Percentiles rank a stretch among this genome's conserved stretches.
Evolutionary conservation across 176 grass and related monocot genomes (phyloP).

Genomic region (Triticum dicoccoides): DNA sequence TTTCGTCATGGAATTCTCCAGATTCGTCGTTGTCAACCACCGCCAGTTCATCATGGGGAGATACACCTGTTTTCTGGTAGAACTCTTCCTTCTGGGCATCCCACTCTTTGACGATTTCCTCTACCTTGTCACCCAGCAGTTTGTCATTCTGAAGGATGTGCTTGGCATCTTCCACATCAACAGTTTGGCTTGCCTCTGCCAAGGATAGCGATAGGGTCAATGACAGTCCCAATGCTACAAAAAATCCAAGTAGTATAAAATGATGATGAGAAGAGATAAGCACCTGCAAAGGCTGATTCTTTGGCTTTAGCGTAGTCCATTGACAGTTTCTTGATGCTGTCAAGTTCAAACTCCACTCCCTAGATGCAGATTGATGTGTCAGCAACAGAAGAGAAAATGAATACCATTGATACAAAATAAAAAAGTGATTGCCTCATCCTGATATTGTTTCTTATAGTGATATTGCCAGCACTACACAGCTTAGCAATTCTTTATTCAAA

Average conservation of each 20-base stretch:
- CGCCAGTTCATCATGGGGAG: conserved; percentile 9
- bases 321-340: conserved; percentile 63
- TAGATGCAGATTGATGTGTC: conserved; percentile 35
- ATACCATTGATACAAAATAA: background rate
- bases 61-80: conserved; percentile 66
- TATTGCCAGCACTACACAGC: background rate
- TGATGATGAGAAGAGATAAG: background rate
- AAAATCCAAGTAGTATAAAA: background rate
- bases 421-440: background rate
- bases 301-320: conserved; percentile 71
- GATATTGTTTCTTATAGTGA: background rate
- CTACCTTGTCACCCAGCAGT: conserved; percentile 43
- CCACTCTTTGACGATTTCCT: conserved; percentile 68
- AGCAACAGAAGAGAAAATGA: background rate
- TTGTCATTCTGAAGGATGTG: conserved; percentile 56
- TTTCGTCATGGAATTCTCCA: background rate
- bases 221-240: background rate
- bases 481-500: conserved; percentile 15
- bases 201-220: background rate
- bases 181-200: conserved; percentile 42
- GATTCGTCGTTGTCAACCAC: conserved; percentile 16
- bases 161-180: conserved; percentile 47
- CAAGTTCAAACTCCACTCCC: conserved; percentile 60
- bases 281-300: conserved; percentile 58
- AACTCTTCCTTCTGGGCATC: conserved; percentile 67